These are phyloP conservation scores for Phaeophleospora eucalypticola DNA, from an alignment of 2,329 filamentous ascomycete genomes.

Conservation along the genomic window DNA sequence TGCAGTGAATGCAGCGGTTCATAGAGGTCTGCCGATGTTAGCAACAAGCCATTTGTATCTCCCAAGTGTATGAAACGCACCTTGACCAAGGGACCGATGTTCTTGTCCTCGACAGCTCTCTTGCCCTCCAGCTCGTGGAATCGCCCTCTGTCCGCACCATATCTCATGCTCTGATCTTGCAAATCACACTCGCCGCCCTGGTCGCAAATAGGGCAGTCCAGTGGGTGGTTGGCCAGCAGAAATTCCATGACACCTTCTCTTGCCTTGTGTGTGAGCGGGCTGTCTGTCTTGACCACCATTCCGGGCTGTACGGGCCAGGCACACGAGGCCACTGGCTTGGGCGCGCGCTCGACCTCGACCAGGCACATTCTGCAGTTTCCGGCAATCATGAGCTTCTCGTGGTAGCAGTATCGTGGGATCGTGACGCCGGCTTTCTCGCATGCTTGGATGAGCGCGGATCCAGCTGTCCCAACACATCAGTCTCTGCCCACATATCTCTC, in stretches of 20 bases:
- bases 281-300: slow-evolving; percentile 99
- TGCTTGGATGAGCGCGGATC: slow-evolving; percentile 94
- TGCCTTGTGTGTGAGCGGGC: slow-evolving; percentile 92
- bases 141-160: slow-evolving; percentile 89
- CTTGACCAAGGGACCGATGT: slow-evolving; percentile 95
- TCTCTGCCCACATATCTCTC: background rate
- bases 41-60: background rate
- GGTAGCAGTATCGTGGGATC: slow-evolving; percentile 96
- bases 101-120: slow-evolving; percentile 98
- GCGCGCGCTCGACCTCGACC: slow-evolving; percentile 93
- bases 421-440: slow-evolving; percentile 95
- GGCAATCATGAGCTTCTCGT: slow-evolving; percentile 99
- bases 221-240: slow-evolving; percentile 87
- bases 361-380: slow-evolving; percentile 99
- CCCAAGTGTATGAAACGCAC: slow-evolving; percentile 27
- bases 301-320: slow-evolving; percentile 98
- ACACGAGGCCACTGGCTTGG: slow-evolving; percentile 96
- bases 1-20: slow-evolving; percentile 99
- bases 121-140: slow-evolving; percentile 97
- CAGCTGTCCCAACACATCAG: slow-evolving; percentile 56
- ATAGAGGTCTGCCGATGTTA: slow-evolving; percentile 70
- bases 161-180: slow-evolving; percentile 99
- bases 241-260: slow-evolving; percentile 99
- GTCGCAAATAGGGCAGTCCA: slow-evolving; percentile 97
- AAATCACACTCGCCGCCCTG: slow-evolving; percentile 99